Evolutionary conservation across 257 asterid species (phyloP).

Genomic region (Coffea eugenioides): DNA sequence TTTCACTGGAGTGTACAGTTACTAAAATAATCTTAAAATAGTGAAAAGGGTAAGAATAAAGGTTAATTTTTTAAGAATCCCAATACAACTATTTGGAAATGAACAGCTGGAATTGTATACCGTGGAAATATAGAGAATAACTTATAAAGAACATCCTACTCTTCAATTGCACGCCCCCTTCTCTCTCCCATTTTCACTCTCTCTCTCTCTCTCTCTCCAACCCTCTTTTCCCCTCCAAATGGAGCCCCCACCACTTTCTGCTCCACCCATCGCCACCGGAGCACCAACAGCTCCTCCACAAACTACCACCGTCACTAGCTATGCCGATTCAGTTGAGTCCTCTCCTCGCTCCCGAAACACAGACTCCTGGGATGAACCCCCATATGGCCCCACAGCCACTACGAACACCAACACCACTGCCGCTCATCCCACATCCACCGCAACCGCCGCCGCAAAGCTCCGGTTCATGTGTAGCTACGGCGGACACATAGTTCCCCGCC

Average conservation of each 20-base stretch:
- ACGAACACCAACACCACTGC: conserved; percentile 27
- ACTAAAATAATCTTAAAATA: background rate
- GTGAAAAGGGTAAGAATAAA: background rate
- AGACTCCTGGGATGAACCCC: conserved; percentile 61
- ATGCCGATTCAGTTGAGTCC: conserved; percentile 55
- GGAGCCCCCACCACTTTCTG: conserved; percentile 67
- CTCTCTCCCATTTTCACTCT: background rate
- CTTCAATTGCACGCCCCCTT: conserved; percentile 14
- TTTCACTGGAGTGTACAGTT: background rate
- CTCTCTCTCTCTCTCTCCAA: conserved; percentile 5
- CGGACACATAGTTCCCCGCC: conserved; percentile 94
- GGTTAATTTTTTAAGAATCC: conserved; percentile 13
- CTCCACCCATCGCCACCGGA: conserved; percentile 31
- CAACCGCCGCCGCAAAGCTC: conserved; percentile 38
- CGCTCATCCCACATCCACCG: conserved; percentile 16
- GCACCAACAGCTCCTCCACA: conserved; percentile 18
- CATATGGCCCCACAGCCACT: conserved; percentile 35
- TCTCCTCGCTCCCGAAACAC: conserved; percentile 67
- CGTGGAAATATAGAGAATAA: background rate
- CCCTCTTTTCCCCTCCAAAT: conserved; percentile 29
- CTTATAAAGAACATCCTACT: conserved; percentile 33
- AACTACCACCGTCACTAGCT: conserved; percentile 8
- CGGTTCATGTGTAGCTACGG: conserved; percentile 96
- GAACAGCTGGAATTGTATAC: conserved; percentile 35
- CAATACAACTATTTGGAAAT: conserved; percentile 20